Evolutionary conservation across 352 stramenopile species (phyloP), one percentile per base, ranked within the genome.

Genomic region (Phytophthora ramorum): DNA sequence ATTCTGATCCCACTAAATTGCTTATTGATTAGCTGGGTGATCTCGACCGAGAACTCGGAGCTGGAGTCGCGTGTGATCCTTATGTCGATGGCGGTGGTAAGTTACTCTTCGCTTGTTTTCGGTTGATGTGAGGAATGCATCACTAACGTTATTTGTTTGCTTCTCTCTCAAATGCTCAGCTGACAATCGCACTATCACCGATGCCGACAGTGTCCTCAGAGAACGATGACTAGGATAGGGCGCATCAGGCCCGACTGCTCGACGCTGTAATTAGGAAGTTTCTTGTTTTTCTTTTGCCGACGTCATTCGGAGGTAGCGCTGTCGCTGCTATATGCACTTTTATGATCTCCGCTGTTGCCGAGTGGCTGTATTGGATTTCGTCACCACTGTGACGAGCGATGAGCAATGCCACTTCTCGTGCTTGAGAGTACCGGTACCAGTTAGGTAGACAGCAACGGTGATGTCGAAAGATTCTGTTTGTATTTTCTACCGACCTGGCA

Each of bases 11-110:
- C n/a, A 4, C 17, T 20, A 6, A 19, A 28, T 40, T 63, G 19
- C 44, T 51, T 58, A 14, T 61, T 49, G 8, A 51, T 51, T 20
- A 85, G 77, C 57, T 89, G 77, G 77, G 69, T 79, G 53, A 68
- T 91, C 44, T 69, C 77, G 40, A 90, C 81, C 13, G 50, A 79
- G 38, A 85, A 89, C 60, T 58, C 82, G 14, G 73, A 74, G 58
- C 55, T 85, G 38, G 74, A 85, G 28, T 88, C 79, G 16, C 85
- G 85, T 40, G 83, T 92, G 30, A 82, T 83, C 58, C 78, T 93
- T 49, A 93, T 92, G 85, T 93, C 83, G 26, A 54, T 85, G 38
- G 81, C 85, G 30, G 73, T 85, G 68, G 84, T 92, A 66, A 69
- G 81, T 83, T 8, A 22, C 20, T 40, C 34, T 32, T 14, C 17